phyloP scores from a whole-genome alignment of 2,329 filamentous ascomycete species.

The Delphinella strobiligena region DNA sequence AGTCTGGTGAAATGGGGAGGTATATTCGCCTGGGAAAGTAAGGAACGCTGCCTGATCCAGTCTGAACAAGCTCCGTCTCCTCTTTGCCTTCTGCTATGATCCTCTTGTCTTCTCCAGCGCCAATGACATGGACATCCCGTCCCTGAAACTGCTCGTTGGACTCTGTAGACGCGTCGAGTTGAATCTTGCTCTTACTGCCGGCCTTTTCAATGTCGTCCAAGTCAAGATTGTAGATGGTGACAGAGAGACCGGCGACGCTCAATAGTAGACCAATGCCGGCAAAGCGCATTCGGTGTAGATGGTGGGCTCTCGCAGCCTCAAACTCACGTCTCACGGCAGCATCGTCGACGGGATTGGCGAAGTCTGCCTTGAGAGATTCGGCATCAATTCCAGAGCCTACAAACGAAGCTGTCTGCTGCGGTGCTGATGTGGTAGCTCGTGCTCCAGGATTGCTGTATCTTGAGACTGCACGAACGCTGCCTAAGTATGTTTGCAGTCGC shows the following conservation, averaged over 20 bases:
- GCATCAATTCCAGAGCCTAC: conserved; percentile 5
- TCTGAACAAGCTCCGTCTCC: conserved; percentile 63
- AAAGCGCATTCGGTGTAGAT: conserved; percentile 22
- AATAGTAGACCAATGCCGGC: conserved; percentile 23
- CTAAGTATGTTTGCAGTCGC: background rate
- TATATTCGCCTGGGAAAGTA: conserved; percentile 63
- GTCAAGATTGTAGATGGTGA: conserved; percentile 21
- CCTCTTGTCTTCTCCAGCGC: conserved; percentile 46
- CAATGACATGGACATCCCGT: conserved; percentile 45
- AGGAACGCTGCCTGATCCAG: conserved; percentile 69
- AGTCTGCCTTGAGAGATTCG: background rate
- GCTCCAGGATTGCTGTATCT: conserved; percentile 23
- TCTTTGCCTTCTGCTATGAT: conserved; percentile 36
- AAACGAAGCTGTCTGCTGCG: conserved; percentile 8
- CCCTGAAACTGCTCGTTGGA: conserved; percentile 34
- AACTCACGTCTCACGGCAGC: conserved; percentile 14
- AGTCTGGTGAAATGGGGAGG: conserved; percentile 33
- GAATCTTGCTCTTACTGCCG: conserved; percentile 14
- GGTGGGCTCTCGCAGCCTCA: conserved; percentile 19
- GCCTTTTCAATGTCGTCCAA: conserved; percentile 20
- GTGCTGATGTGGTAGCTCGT: conserved; percentile 15
- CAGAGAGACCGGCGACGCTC: conserved; percentile 18
- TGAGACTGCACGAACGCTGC: conserved; percentile 16
- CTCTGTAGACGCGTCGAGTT: conserved; percentile 22
- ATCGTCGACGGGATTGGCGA: conserved; percentile 14